phyloP scores from a whole-genome alignment of 768 basidiomycete species.

The Lentinula sp. region DNA sequence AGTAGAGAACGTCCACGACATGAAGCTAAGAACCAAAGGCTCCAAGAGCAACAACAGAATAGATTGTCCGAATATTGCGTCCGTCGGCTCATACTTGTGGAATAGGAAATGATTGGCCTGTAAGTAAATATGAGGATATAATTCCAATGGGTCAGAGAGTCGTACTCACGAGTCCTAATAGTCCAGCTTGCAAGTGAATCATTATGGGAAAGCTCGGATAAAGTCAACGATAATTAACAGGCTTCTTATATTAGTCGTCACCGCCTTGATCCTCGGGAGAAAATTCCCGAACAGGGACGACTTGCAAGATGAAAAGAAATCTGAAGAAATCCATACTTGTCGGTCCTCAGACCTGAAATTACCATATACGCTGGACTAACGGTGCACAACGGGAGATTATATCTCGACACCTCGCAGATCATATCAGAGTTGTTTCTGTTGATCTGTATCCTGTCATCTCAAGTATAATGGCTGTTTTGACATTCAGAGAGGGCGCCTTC shows the following conservation, averaged over 20 bases:
- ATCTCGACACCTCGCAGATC: background rate
- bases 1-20: background rate
- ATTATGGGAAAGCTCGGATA: slow-evolving; percentile 1
- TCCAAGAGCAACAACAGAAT: background rate
- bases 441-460: background rate
- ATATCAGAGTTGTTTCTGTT: background rate
- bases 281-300: background rate
- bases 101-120: slow-evolving; percentile 2
- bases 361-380: background rate
- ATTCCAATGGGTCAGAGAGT: background rate
- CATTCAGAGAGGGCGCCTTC: background rate
- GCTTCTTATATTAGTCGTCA: slow-evolving; percentile 1
- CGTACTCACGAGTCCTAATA: background rate
- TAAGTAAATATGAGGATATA: background rate
- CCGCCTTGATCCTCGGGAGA: slow-evolving; percentile 1
- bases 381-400: background rate
- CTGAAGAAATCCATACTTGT: background rate
- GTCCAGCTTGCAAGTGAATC: slow-evolving; percentile 3
- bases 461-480: background rate
- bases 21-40: background rate
- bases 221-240: background rate
- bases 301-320: background rate
- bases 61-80: background rate
- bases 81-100: slow-evolving; percentile 4
- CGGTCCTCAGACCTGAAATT: background rate